phyloP scores from a whole-genome alignment of 2,329 filamentous ascomycete genomes.

The Phoma sp. region DNA sequence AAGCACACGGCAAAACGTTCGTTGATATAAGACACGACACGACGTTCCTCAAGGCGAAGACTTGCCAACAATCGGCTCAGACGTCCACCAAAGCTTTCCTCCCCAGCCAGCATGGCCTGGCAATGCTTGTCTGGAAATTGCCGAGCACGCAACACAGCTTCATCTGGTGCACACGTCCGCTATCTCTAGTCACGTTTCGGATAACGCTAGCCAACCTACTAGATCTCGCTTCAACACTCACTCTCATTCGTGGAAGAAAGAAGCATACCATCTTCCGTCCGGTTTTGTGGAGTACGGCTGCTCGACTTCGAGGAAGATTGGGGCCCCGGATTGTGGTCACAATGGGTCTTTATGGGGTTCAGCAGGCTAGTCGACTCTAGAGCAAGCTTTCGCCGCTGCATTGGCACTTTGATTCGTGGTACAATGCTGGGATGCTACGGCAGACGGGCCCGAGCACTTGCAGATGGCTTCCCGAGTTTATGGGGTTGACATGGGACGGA shows the following conservation, averaged over 20 bases:
- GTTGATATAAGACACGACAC: background rate
- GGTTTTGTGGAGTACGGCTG: constrained; percentile 19
- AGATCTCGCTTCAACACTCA: constrained; percentile 18
- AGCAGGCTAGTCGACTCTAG: constrained; percentile 17
- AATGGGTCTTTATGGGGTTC: constrained; percentile 12
- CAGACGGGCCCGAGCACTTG: constrained; percentile 23
- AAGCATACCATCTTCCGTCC: constrained; percentile 14
- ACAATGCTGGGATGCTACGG: constrained; percentile 24
- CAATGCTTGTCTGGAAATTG: constrained; percentile 30
- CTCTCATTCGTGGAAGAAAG: constrained; percentile 40
- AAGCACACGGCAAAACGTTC: constrained; percentile 5
- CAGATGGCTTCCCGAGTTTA: constrained; percentile 26
- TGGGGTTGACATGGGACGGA: constrained; percentile 31
- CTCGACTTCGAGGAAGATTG: constrained; percentile 20
- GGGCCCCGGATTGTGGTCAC: constrained; percentile 33
- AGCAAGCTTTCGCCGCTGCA: constrained; percentile 27
- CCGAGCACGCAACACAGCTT: constrained; percentile 18
- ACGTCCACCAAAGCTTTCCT: constrained; percentile 33
- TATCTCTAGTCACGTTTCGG: constrained; percentile 22
- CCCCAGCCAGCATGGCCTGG: constrained; percentile 17
- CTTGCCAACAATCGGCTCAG: constrained; percentile 28
- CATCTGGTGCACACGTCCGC: constrained; percentile 21
- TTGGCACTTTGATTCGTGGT: constrained; percentile 41
- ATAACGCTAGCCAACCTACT: constrained; percentile 25
- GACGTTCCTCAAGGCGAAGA: background rate